A percentile compares a stretch with the other conserved stretches of the same genome.
Evolutionary conservation across 1,139 yeast species (phyloP).

Genomic region (Candida anutae): DNA sequence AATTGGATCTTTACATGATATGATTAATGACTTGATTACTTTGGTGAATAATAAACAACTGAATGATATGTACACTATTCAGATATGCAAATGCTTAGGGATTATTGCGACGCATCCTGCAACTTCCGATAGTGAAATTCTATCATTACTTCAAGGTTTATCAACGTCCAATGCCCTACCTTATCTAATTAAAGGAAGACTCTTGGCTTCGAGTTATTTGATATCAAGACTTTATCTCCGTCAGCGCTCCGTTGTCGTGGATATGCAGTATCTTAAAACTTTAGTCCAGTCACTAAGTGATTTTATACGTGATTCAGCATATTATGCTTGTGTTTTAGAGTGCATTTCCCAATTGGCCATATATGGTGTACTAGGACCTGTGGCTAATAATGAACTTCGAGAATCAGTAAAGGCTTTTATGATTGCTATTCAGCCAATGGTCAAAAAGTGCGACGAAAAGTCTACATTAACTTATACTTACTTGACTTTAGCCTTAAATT

Average conservation of each 20-base stretch:
- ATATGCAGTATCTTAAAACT: conserved; percentile 7
- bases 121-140: conserved; percentile 8
- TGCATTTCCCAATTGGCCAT: conserved; percentile 50
- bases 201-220: conserved; percentile 39
- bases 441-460: conserved; percentile 53
- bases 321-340: conserved; percentile 29
- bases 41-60: conserved; percentile 17
- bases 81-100: conserved; percentile 45
- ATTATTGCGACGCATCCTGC: conserved; percentile 45
- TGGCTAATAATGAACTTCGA: conserved; percentile 4
- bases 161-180: conserved; percentile 7
- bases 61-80: conserved; percentile 27
- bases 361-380: conserved; percentile 46
- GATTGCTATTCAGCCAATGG: conserved; percentile 30
- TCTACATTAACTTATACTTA: conserved; percentile 52
- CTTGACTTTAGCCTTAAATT: conserved; percentile 37
- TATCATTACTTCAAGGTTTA: conserved; percentile 6
- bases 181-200: conserved; percentile 15
- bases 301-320: conserved; percentile 12
- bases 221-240: conserved; percentile 45
- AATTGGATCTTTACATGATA: conserved; percentile 15
- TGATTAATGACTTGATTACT: conserved; percentile 14
- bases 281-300: conserved; percentile 2
- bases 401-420: conserved; percentile 16
- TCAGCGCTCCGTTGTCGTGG: conserved; percentile 19